Percentiles rank a stretch among this genome's conserved stretches.
Conservation (phyloP, 176 grass and related monocot species). For the Pontederia paniculata region DNA sequence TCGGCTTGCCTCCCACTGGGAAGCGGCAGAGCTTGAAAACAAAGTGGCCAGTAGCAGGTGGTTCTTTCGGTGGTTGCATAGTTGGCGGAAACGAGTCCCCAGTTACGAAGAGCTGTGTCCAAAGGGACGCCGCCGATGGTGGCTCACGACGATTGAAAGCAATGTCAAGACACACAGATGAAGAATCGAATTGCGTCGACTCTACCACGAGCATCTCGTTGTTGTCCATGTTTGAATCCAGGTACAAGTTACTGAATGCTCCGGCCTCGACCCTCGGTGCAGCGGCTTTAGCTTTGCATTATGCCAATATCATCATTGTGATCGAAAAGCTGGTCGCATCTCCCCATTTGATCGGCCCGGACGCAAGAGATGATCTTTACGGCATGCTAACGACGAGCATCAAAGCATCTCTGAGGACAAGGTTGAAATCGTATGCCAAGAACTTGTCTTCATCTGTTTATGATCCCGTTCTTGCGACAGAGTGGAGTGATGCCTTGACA, state of each 20-base stretch:
- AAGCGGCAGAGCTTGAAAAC: conserved; percentile 35
- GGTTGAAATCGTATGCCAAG: conserved; percentile 20
- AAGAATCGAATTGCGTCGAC: neutral
- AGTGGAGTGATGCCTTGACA: conserved; percentile 47
- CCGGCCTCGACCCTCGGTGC: conserved; percentile 36
- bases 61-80: conserved; percentile 43
- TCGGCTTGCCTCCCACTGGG: neutral
- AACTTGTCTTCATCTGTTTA: neutral
- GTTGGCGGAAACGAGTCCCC: conserved; percentile 27
- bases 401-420: conserved; percentile 31
- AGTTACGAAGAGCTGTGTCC: conserved; percentile 26
- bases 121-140: neutral
- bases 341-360: conserved; percentile 36
- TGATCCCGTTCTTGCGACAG: conserved; percentile 38
- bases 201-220: neutral
- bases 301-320: conserved; percentile 52
- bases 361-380: conserved; percentile 59
- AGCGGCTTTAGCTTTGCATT: conserved; percentile 47
- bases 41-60: conserved; percentile 31
- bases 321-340: conserved; percentile 41
- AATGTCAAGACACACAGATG: neutral
- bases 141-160: conserved; percentile 19
- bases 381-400: conserved; percentile 39
- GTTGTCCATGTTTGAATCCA: conserved; percentile 27
- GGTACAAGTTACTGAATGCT: conserved; percentile 5